Conservation (phyloP, 331 rosid genomes). For the Pyracantha coccinea region DNA sequence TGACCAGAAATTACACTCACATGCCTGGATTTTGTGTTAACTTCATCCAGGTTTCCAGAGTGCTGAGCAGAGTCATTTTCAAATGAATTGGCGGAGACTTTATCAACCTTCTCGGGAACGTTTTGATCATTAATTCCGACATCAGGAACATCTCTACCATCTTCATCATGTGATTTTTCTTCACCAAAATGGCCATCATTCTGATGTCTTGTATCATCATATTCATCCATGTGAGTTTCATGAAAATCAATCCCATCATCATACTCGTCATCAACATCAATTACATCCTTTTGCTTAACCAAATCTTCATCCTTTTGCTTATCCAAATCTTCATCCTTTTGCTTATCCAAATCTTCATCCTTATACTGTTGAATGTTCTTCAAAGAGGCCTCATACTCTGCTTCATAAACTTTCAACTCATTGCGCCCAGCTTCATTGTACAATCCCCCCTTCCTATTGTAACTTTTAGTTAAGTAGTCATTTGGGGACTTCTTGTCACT, state of each 20-base stretch:
- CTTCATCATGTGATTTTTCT: conserved; percentile 26
- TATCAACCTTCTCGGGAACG: conserved; percentile 29
- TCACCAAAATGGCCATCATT: conserved; percentile 27
- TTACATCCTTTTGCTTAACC: conserved; percentile 8
- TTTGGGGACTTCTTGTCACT: conserved; percentile 21
- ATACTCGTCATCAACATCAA: conserved; percentile 69
- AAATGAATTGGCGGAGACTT: conserved; percentile 13
- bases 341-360: conserved; percentile 32
- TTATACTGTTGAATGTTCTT: conserved; percentile 28
- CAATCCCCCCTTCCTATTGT: conserved; percentile 57
- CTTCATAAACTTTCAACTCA: conserved; percentile 83
- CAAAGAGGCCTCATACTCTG: conserved; percentile 85
- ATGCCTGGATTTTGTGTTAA: conserved; percentile 35
- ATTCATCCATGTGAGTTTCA: background rate
- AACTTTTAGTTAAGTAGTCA: conserved; percentile 27
- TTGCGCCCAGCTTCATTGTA: conserved; percentile 96
- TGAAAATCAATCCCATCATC: conserved; percentile 57
- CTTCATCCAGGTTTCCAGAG: conserved; percentile 19
- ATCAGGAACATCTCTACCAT: conserved; percentile 26
- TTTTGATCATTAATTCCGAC: conserved; percentile 19
- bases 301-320: conserved; percentile 25
- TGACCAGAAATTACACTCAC: conserved; percentile 22
- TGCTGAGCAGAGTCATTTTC: conserved; percentile 24
- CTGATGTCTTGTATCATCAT: conserved; percentile 28
- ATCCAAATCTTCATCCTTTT: conserved; percentile 29